Evolutionary conservation across 345 rosid genomes (phyloP).

Genomic region (Leavenworthia alabamica): DNA sequence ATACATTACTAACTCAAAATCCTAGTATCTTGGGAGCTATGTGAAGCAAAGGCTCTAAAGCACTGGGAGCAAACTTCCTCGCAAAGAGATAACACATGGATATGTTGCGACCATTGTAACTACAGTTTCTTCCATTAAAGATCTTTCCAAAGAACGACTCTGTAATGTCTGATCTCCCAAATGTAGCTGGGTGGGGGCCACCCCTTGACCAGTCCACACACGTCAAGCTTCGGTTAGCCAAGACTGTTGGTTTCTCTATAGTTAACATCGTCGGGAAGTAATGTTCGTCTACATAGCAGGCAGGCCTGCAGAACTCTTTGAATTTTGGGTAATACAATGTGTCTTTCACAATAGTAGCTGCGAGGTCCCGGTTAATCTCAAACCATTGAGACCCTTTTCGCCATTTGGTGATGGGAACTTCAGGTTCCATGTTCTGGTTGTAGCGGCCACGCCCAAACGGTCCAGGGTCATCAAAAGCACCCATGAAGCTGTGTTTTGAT

Average conservation of each 20-base stretch:
- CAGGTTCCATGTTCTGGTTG: constrained; percentile 64
- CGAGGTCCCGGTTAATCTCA: constrained; percentile 69
- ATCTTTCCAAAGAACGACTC: constrained; percentile 56
- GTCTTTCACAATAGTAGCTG: constrained; percentile 64
- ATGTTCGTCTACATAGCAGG: constrained; percentile 92
- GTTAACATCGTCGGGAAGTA: constrained; percentile 91
- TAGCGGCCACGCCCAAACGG: constrained; percentile 88
- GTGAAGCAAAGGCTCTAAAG: constrained; percentile 57
- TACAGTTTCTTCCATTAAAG: constrained; percentile 39
- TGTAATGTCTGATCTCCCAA: constrained; percentile 61
- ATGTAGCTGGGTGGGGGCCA: constrained; percentile 88
- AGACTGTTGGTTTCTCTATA: constrained; percentile 45
- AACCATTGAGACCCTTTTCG: constrained; percentile 98
- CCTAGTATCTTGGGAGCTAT: constrained; percentile 46
- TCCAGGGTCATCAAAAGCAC: constrained; percentile 87
- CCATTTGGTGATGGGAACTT: constrained; percentile 67
- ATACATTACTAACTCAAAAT: constrained; percentile 21
- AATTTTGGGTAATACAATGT: constrained; percentile 56
- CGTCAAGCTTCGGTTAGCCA: constrained; percentile 83
- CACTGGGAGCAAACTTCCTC: constrained; percentile 76
- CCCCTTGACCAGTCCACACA: constrained; percentile 99
- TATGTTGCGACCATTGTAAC: constrained; percentile 45
- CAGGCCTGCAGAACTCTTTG: constrained; percentile 66
- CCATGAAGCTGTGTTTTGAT: constrained; percentile 68
- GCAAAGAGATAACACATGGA: constrained; percentile 61